Evolutionary conservation across 164 flowering plant species (phyloP).

Genomic region (Vitis amurensis): DNA sequence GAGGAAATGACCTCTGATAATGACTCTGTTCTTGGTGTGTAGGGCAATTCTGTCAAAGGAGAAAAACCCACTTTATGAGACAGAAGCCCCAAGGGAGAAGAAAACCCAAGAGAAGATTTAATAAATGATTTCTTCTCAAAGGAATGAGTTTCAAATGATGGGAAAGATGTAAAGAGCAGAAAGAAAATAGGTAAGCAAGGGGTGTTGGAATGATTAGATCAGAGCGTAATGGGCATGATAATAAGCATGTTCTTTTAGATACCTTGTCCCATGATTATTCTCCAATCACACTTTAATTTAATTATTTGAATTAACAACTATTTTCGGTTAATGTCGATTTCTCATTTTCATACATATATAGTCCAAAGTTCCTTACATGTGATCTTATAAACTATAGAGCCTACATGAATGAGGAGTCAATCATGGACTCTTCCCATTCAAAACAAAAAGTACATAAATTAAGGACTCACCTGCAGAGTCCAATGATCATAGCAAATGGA

Average conservation of each 20-base stretch:
- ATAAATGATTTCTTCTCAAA: no score
- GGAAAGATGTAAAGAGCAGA: slow-evolving; percentile 2
- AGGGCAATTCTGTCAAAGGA: slow-evolving; percentile 6
- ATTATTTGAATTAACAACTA: neutral
- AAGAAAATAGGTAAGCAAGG: neutral
- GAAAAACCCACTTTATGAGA: slow-evolving; percentile 1
- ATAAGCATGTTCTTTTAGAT: slow-evolving; percentile 30
- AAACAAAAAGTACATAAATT: neutral
- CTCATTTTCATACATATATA: neutral
- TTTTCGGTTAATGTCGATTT: neutral
- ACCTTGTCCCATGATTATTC: slow-evolving; percentile 13
- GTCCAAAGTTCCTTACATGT: slow-evolving; percentile 26
- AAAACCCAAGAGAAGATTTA: no score
- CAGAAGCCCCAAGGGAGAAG: no score
- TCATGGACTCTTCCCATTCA: slow-evolving; percentile 4
- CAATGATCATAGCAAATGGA: slow-evolving; percentile 19
- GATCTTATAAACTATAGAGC: slow-evolving; percentile 10
- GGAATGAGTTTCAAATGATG: slow-evolving; percentile 26
- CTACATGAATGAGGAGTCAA: slow-evolving; percentile 18
- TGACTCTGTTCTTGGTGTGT: neutral
- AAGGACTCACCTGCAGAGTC: slow-evolving; percentile 5
- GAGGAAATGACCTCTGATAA: no score
- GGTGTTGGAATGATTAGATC: slow-evolving; percentile 14
- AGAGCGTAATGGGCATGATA: slow-evolving; percentile 18
- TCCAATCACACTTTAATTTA: slow-evolving; percentile 1